Conservation (phyloP, 768 basidiomycete species). For the Amanita subjunquillea region DNA sequence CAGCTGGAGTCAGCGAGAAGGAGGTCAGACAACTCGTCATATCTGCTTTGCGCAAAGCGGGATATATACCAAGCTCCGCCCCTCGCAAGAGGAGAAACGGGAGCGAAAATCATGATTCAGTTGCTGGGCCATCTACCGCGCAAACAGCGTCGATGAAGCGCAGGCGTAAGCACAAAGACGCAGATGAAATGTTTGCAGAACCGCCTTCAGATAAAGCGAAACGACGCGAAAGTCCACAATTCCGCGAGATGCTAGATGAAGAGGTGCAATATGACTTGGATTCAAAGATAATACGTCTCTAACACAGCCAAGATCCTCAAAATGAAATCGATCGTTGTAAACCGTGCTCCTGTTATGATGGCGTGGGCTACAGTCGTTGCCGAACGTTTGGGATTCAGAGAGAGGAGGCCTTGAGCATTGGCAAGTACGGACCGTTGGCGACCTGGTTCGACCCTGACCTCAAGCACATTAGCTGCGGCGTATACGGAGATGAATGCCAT, state of each 20-base stretch:
- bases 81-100: slow-evolving; percentile 14
- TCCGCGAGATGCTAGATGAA: slow-evolving; percentile 66
- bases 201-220: slow-evolving; percentile 39
- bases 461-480: slow-evolving; percentile 55
- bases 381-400: slow-evolving; percentile 78
- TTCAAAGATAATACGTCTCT: slow-evolving; percentile 1
- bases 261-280: slow-evolving; percentile 29
- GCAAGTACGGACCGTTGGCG: slow-evolving; percentile 22
- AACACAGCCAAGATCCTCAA: slow-evolving; percentile 38
- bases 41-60: slow-evolving; percentile 50
- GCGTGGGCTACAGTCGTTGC: slow-evolving; percentile 88
- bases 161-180: slow-evolving; percentile 43
- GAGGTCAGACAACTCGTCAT: slow-evolving; percentile 54
- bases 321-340: slow-evolving; percentile 57
- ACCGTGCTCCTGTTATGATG: slow-evolving; percentile 91
- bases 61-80: slow-evolving; percentile 49
- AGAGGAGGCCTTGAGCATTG: slow-evolving; percentile 88
- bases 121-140: slow-evolving; percentile 2
- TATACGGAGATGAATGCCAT: slow-evolving; percentile 92
- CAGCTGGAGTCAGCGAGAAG: slow-evolving; percentile 51
- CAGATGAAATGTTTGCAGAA: slow-evolving; percentile 52
- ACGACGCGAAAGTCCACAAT: slow-evolving; percentile 48
- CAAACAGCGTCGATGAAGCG: slow-evolving; percentile 37
- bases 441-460: background rate
- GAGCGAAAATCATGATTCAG: slow-evolving; percentile 9